Evolutionary conservation across 2,329 filamentous ascomycete genomes (phyloP).

Genomic region (Penicillium sp.): DNA sequence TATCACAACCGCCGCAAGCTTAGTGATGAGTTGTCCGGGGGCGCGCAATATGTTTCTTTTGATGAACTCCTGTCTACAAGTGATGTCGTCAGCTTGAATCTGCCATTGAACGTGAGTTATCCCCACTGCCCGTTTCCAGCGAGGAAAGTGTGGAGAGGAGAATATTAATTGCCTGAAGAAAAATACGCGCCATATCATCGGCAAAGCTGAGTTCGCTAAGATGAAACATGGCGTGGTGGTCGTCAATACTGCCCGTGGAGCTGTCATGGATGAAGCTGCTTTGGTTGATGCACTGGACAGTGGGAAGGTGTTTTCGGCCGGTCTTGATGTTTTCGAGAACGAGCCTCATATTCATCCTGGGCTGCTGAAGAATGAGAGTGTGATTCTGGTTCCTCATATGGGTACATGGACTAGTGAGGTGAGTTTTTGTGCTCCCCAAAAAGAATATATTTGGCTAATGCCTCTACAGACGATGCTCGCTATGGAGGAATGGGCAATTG

Average conservation of each 20-base stretch:
- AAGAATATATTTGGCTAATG: not conserved
- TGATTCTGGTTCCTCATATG: constrained; percentile 78
- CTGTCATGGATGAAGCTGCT: constrained; percentile 76
- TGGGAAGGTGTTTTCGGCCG: constrained; percentile 66
- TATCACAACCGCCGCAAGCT: constrained; percentile 70
- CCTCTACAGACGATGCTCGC: constrained; percentile 48
- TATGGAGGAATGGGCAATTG: constrained; percentile 73
- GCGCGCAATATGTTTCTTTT: constrained; percentile 56
- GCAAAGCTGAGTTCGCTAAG: constrained; percentile 62
- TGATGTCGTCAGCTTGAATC: constrained; percentile 75
- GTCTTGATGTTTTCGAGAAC: constrained; percentile 78
- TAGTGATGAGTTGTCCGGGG: constrained; percentile 47
- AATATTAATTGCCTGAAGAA: constrained; percentile 36
- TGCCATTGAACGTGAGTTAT: constrained; percentile 70
- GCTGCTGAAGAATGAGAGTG: constrained; percentile 64
- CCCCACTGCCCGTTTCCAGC: constrained; percentile 3
- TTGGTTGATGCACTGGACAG: constrained; percentile 68
- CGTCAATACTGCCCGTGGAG: constrained; percentile 78
- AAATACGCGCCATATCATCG: constrained; percentile 72
- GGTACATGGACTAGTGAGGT: constrained; percentile 73
- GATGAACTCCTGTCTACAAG: constrained; percentile 66
- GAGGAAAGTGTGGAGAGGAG: not conserved
- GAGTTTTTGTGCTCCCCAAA: constrained; percentile 8
- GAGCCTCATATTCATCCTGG: constrained; percentile 74
- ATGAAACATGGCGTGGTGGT: constrained; percentile 78